phyloP scores from a whole-genome alignment of 2,329 filamentous ascomycete species.

The Cytospora paraplurivora region DNA sequence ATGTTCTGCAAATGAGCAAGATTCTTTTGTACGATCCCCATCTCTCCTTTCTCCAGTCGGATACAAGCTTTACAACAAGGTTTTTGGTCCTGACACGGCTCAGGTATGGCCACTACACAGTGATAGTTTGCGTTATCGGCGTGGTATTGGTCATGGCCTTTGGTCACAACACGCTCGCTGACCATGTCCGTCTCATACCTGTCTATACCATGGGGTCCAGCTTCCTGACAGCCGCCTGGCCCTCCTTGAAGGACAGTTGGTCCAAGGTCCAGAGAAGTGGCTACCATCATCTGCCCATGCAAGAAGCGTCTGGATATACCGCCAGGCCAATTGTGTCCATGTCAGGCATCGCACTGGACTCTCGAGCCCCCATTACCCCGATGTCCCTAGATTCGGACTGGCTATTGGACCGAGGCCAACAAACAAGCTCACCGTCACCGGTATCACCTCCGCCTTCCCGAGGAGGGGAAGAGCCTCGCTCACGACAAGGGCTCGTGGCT shows the following conservation, averaged over 20 bases:
- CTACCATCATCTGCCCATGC: neutral
- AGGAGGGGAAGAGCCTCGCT: neutral
- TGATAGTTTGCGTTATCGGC: neutral
- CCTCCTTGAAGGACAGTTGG: slow-evolving; percentile 3
- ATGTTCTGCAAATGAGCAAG: neutral
- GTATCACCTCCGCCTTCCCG: neutral
- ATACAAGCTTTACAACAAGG: neutral
- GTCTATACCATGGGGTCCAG: slow-evolving; percentile 14
- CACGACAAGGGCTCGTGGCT: neutral
- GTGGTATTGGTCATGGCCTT: slow-evolving; percentile 6
- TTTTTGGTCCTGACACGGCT: neutral
- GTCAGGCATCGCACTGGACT: neutral
- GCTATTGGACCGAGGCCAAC: neutral
- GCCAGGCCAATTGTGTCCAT: neutral
- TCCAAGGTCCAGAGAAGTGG: neutral
- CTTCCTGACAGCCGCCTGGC: slow-evolving; percentile 21
- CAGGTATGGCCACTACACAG: slow-evolving; percentile 21
- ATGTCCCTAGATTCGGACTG: neutral
- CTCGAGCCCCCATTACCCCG: neutral
- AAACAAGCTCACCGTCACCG: neutral
- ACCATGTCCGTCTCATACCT: slow-evolving; percentile 14
- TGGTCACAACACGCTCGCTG: neutral
- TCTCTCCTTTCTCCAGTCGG: neutral
- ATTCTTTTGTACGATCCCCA: slow-evolving; percentile 3
- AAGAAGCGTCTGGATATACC: neutral